phyloP scores from a whole-genome alignment of 139 green algal species.

The Pseudopediastrum boryanum region DNA sequence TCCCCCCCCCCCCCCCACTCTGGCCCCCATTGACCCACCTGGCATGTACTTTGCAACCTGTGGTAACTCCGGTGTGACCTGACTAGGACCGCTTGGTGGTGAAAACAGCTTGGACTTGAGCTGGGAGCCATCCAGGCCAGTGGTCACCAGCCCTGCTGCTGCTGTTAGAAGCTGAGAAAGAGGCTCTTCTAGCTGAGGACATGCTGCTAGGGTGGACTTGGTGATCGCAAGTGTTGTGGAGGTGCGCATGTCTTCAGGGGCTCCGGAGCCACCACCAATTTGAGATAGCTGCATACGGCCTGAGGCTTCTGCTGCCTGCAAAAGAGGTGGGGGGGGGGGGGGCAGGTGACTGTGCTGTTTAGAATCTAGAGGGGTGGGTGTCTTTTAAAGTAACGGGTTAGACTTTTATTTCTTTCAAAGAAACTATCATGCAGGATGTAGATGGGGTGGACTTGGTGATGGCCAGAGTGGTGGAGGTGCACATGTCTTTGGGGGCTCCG shows the following conservation, averaged over 20 bases:
- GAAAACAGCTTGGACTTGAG: conserved; percentile 24
- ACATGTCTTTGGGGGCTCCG: conserved; percentile 5
- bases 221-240: conserved; percentile 10
- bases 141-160: conserved; percentile 8
- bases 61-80: conserved; percentile 26
- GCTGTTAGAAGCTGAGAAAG: conserved; percentile 26
- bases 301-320: conserved; percentile 4
- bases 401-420: no score
- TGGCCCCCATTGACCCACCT: not conserved
- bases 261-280: not conserved
- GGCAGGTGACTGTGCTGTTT: no score
- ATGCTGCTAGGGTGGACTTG: not conserved
- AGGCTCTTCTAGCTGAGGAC: conserved; percentile 3
- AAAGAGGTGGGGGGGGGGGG: no score
- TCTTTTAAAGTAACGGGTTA: no score
- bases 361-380: no score
- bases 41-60: conserved; percentile 31
- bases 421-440: no score
- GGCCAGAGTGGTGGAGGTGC: conserved; percentile 22
- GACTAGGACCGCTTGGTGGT: not conserved
- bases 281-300: conserved; percentile 20
- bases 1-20: no score
- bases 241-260: conserved; percentile 19
- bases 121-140: not conserved
- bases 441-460: not conserved